Percentiles rank a stretch among this genome's conserved stretches.
Evolutionary conservation across 805 yeast species (phyloP).

Genomic region (Osmozyma mogii): DNA sequence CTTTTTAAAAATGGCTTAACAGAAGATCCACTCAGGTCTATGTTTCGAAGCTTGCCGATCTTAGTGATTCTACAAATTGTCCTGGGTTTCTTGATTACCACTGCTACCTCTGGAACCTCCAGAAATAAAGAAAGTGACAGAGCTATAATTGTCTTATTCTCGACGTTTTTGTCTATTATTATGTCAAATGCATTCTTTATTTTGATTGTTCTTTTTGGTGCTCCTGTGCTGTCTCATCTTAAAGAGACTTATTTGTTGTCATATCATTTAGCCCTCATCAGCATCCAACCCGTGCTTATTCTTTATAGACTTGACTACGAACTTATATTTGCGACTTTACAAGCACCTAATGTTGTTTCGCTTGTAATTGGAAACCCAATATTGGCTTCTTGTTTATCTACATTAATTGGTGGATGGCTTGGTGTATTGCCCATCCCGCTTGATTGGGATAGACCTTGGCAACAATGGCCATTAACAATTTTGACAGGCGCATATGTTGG

Average conservation of each 20-base stretch:
- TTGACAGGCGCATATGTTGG: slow-evolving; percentile 74
- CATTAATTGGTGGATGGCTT: slow-evolving; percentile 70
- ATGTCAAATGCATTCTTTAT: slow-evolving; percentile 32
- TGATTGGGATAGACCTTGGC: slow-evolving; percentile 99
- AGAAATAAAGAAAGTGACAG: too few relatives aligned
- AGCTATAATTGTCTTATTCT: too few relatives aligned
- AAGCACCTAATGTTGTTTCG: slow-evolving; percentile 21
- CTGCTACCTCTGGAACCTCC: too few relatives aligned
- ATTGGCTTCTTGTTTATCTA: slow-evolving; percentile 19
- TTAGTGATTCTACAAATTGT: too few relatives aligned
- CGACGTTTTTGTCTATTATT: too few relatives aligned
- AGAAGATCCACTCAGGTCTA: too few relatives aligned
- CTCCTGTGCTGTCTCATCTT: slow-evolving; percentile 54
- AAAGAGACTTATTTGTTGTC: slow-evolving; percentile 54
- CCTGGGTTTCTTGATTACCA: too few relatives aligned
- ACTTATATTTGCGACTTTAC: slow-evolving; percentile 18
- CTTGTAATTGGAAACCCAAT: slow-evolving; percentile 19
- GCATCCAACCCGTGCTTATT: slow-evolving; percentile 58
- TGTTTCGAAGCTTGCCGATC: too few relatives aligned
- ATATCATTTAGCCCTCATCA: slow-evolving; percentile 50
- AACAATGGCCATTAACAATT: slow-evolving; percentile 87
- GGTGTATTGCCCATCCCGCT: slow-evolving; percentile 92
- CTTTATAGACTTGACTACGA: slow-evolving; percentile 44
- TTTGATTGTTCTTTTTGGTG: slow-evolving; percentile 61
- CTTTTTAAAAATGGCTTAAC: too few relatives aligned